Base-by-base conservation (phyloP, 129 eudicot species). In the Erigeron canadensis region DNA sequence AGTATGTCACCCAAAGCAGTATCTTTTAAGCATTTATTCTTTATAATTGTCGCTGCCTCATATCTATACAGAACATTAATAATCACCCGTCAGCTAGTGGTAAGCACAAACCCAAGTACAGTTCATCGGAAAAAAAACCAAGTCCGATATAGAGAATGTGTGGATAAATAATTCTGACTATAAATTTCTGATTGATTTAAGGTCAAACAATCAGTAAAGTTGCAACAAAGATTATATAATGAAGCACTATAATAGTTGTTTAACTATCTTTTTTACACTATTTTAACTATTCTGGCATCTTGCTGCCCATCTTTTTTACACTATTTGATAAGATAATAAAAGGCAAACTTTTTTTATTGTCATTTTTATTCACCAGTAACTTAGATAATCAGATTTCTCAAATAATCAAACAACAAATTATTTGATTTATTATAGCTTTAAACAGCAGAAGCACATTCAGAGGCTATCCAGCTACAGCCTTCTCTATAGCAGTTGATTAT, bases 31-130 rank as follows among this genome's bases (percentile, higher is more conserved):
- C 97, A 94, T 67, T 68, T 65, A 22, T 75, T 87, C 82, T 87
- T 87, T 65, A 94, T 56, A 63, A 87, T 70, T 41, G 88, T 81
- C 6, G 96, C 98, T 34, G 97, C 98, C 75, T 94, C 98, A 19
- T 84, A 94, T 81, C 98, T 94, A 74, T 23, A 18, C 50, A 77
- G 21, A 65, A 69, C 39, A 23, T 7, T 47, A 60, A 19, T 37
- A 6, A 46, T 42, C 47, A 67, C 1, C 5, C 13, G 75, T 58
- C 59, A 61, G 44, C 15, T 61, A 12, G 13, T 23, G 44, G 43
- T 61, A 21, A 37, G 34, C 43, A 61, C 40, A 61, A 3, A 23
- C 69, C 34, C 34, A 28, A 3, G 34, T 28, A 28, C 34, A 28
- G 34, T 3, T 28, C 34, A 0, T 28, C 34, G 2, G 3, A 28